These are phyloP conservation scores for Ambrosia hybrid DNA, from an alignment of 140 eudicot genomes.

Conservation along the genomic window DNA sequence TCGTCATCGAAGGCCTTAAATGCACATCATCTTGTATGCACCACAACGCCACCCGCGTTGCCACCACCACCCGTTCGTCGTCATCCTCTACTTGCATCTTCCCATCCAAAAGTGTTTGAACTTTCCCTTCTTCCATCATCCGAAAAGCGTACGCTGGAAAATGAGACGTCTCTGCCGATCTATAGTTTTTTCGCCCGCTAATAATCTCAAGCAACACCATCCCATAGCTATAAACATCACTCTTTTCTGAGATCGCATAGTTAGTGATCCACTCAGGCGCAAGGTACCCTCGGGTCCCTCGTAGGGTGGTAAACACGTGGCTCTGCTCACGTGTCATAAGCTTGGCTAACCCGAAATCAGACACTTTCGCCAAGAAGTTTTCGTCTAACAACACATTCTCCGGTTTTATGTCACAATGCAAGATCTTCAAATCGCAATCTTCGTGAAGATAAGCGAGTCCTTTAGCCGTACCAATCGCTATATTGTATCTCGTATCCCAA, in stretches of 20 bases:
- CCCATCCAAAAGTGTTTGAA: slow-evolving; percentile 48
- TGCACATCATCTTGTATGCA: slow-evolving; percentile 88
- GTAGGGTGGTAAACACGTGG: slow-evolving; percentile 72
- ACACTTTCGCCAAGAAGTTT: slow-evolving; percentile 68
- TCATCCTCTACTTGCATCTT: slow-evolving; percentile 42
- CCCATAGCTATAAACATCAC: slow-evolving; percentile 92
- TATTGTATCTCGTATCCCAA: slow-evolving; percentile 74
- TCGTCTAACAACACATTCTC: slow-evolving; percentile 91
- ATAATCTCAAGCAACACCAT: slow-evolving; percentile 91
- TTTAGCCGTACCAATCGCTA: slow-evolving; percentile 84
- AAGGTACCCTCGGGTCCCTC: slow-evolving; percentile 93
- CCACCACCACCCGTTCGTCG: slow-evolving; percentile 64
- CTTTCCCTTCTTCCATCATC: slow-evolving; percentile 85
- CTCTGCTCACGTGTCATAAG: slow-evolving; percentile 97
- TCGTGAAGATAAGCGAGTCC: slow-evolving; percentile 95
- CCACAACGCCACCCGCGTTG: slow-evolving; percentile 85
- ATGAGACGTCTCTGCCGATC: slow-evolving; percentile 51
- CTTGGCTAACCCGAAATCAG: slow-evolving; percentile 94
- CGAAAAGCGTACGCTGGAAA: slow-evolving; percentile 80
- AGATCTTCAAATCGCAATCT: slow-evolving; percentile 84
- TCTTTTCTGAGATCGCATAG: slow-evolving; percentile 92
- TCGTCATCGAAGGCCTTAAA: slow-evolving; percentile 74
- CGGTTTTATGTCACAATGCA: slow-evolving; percentile 91
- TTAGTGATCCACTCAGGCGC: slow-evolving; percentile 97
- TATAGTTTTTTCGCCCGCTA: slow-evolving; percentile 78